Base-by-base conservation (phyloP, 371 early-diverging fungal genomes). In the Mucor mucedo region DNA sequence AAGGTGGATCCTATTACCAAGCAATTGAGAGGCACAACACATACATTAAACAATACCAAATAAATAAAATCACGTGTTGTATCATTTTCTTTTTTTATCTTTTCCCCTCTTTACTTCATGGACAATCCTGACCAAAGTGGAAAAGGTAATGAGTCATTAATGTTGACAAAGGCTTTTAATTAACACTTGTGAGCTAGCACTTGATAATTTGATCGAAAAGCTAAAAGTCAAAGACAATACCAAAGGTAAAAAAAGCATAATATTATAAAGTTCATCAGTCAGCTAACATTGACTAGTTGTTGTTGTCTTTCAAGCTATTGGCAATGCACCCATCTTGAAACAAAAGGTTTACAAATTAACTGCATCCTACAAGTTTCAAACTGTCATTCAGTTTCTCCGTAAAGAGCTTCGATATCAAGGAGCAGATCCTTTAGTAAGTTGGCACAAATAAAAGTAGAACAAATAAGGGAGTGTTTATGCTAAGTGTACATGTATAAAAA, bases 251-350 rank as follows among this genome's bases (percentile, higher is more conserved):
- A 44, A 27, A 48, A 21, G 27, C 21, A 21, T 21, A 21, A 21
- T 21, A 21, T 21, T 21, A 21, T 21, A 21, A 21, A 21, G 21
- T 21, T 21, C 21, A 21, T 21, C 21, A 21, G 21, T 21, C 21
- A 21, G 27, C 10, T 60, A 27, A 39, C 14, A 28, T 16, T 40
- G 16, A 29, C 11, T 4, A 94, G 95, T 95, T 38, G 84, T 95
- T 29, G 91, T 97, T 4, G 87, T 91, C 13, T 94, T 97, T 68
- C 70, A 83, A 54, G 89, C 95, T 1, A 92, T 93, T 27, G 97
- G 97, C 21, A 94, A 91, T 79, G 96, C 95, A 1, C 96, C 96
- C 1, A 95, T 95, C 56, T 72, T 97, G 40, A 95, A 95, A 73
- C 90, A 93, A 66, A 88, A 79, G 32, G 77, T 90, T 29, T 95